Conservation (phyloP, 805 yeast species). For the Candida lessepsii region DNA sequence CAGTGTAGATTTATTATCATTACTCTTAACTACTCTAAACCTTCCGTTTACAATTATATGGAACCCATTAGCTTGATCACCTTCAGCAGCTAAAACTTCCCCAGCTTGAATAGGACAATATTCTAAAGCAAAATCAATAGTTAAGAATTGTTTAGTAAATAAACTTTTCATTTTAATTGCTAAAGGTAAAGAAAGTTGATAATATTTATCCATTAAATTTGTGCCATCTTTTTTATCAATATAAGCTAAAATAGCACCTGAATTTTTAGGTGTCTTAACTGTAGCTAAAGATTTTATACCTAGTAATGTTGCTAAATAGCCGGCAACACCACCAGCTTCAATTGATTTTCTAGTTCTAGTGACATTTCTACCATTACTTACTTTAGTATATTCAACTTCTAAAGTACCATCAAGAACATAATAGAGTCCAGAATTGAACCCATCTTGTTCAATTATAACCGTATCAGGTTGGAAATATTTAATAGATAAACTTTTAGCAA, state of each 20-base stretch:
- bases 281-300: constrained; percentile 78
- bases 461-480: constrained; percentile 52
- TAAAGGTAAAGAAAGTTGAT: constrained; percentile 70
- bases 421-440: constrained; percentile 69
- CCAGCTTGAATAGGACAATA: constrained; percentile 95
- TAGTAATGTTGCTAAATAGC: constrained; percentile 76
- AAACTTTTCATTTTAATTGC: constrained; percentile 72
- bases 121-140: constrained; percentile 88
- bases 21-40: constrained; percentile 56
- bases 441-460: constrained; percentile 60
- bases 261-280: constrained; percentile 54
- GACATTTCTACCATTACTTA: constrained; percentile 3
- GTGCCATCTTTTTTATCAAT: constrained; percentile 64
- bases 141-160: constrained; percentile 62
- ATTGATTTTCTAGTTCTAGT: constrained; percentile 53
- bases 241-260: constrained; percentile 64
- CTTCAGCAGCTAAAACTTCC: constrained; percentile 72
- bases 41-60: constrained; percentile 89
- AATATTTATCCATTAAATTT: constrained; percentile 68
- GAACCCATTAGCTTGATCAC: constrained; percentile 86
- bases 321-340: constrained; percentile 79
- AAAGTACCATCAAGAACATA: constrained; percentile 78
- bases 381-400: constrained; percentile 44
- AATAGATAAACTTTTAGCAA: constrained; percentile 60
- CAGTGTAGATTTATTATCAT: constrained; percentile 18